phyloP scores from a whole-genome alignment of 140 eudicot species.

The Ambrosia hybrid region DNA sequence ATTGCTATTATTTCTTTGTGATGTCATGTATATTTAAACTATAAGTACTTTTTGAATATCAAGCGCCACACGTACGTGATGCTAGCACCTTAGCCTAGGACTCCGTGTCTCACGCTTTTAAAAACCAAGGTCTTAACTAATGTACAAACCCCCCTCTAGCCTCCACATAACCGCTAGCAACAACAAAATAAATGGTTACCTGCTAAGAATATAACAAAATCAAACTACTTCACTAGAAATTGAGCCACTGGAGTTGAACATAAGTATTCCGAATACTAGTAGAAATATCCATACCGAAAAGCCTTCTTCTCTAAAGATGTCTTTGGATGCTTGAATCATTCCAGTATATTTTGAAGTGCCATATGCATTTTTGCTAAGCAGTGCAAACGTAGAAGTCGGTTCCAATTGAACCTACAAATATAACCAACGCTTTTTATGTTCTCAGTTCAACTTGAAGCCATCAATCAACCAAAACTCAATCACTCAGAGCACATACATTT shows the following conservation, averaged over 20 bases:
- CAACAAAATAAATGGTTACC: background rate
- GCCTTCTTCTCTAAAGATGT: constrained; percentile 91
- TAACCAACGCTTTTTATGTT: constrained; percentile 5
- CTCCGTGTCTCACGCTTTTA: too few species aligned
- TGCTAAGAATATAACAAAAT: constrained; percentile 6
- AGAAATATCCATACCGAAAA: constrained; percentile 43
- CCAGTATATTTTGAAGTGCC: constrained; percentile 78
- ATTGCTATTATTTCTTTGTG: background rate
- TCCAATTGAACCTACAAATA: constrained; percentile 79
- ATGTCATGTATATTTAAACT: too few species aligned
- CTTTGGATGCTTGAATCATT: constrained; percentile 94
- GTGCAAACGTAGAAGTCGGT: constrained; percentile 74
- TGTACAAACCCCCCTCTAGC: too few species aligned
- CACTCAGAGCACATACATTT: background rate
- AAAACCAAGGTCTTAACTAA: too few species aligned
- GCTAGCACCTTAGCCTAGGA: too few species aligned
- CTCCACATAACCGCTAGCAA: background rate
- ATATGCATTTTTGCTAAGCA: constrained; percentile 52
- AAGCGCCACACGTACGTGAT: too few species aligned
- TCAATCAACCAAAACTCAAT: constrained; percentile 14
- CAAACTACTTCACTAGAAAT: background rate
- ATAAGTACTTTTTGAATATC: too few species aligned
- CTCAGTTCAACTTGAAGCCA: constrained; percentile 3
- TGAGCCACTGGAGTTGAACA: background rate
- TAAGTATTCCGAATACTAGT: background rate